Evolutionary conservation across 306 rosid species (phyloP), one percentile per base, ranked within the genome.

Genomic region (Comarum palustre): DNA sequence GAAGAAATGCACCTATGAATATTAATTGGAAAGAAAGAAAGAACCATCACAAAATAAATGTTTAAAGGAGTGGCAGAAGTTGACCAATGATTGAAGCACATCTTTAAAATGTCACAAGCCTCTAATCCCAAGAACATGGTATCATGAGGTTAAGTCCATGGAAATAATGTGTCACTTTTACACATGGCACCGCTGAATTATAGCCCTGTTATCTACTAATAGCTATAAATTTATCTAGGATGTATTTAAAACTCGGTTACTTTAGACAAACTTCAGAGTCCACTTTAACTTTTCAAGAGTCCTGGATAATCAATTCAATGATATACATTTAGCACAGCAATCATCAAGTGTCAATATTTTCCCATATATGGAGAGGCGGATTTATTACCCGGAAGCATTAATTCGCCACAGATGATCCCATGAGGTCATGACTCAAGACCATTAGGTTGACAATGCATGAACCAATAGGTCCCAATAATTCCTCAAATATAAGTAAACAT

Each of bases 31-130:
- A 39, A 39, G 2, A 39, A 32, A 32, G 6, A 38, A 8, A 38
- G 31, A 27, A 65, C 52, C 27, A 73, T 8, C 41, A n/a, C 2
- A 66, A 24, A 59, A 12, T 54, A n/a, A 52, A 74, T 38, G 73
- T 69, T 15, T 22, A 22, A 63, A 32, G 19, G 48, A 6, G 32
- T 15, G 36, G 32, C 6, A 74, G 25, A 74, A 74, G 42, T 31
- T 32, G 20, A 43, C 29, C 50, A 6, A 73, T 25, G 0, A 19
- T 48, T 57, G 7, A 19, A 51, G 8, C 59, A 69, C 59, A 52
- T 36, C 48, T 55, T 62, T 73, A 50, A 43, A 8, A 27, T 45
- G 43, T 16, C 19, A 5, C 41, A 42, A 72, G 27, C 61, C 19
- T 55, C 19, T 55, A 61, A 27, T 66, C 32, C 47, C 62, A 66